Evolutionary conservation across 441 rosid species (phyloP).

Genomic region (Adansonia rubrostipa): DNA sequence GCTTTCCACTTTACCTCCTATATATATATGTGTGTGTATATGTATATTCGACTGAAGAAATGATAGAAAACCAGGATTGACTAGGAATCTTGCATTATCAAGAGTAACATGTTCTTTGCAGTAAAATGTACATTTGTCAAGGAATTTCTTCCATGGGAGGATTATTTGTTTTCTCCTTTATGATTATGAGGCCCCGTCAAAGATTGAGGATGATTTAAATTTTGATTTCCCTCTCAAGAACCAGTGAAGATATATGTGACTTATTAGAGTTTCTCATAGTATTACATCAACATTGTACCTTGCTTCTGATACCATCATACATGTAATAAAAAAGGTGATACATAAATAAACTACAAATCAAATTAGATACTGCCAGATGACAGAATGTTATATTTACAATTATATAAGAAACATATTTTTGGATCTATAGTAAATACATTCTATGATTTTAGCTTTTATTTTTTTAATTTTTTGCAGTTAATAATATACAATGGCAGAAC

Average conservation of each 20-base stretch:
- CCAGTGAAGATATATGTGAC: neutral
- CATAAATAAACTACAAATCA: neutral
- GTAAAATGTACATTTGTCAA: too few species aligned
- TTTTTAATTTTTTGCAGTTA: too few species aligned
- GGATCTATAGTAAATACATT: neutral
- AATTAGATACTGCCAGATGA: neutral
- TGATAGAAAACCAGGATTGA: too few species aligned
- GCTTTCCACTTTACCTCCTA: too few species aligned
- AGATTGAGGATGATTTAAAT: neutral
- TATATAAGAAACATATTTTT: neutral
- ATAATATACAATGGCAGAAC: neutral
- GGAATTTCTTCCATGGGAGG: too few species aligned
- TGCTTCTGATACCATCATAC: neutral
- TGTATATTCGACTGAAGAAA: too few species aligned
- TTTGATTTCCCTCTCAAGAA: neutral
- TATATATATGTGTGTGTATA: too few species aligned
- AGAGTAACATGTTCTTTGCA: too few species aligned
- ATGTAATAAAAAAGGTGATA: neutral
- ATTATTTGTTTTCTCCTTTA: slow-evolving; percentile 30
- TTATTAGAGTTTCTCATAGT: neutral
- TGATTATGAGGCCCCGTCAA: slow-evolving; percentile 57
- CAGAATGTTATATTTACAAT: neutral
- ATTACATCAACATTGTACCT: neutral
- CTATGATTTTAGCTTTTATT: neutral
- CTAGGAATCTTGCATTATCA: too few species aligned